These are phyloP conservation scores for Globisporangium okanoganense DNA, from an alignment of 352 stramenopile genomes.

Conservation along the genomic window DNA sequence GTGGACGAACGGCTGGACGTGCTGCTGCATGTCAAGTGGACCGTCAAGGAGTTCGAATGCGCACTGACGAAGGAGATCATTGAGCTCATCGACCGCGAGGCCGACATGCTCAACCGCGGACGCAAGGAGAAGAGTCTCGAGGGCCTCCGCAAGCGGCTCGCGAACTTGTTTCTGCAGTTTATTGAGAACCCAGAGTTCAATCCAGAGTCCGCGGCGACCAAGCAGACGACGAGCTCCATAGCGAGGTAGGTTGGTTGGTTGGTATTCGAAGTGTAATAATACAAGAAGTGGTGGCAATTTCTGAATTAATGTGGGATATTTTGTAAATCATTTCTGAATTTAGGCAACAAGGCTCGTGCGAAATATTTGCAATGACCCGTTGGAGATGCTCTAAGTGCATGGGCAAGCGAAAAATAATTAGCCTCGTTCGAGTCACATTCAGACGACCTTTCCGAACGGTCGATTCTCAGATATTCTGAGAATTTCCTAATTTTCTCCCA, in stretches of 20 bases:
- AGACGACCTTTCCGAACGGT: slow-evolving; percentile 4
- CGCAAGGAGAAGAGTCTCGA: slow-evolving; percentile 75
- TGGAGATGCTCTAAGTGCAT: too few species aligned
- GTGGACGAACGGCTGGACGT: slow-evolving; percentile 89
- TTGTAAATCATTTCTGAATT: too few species aligned
- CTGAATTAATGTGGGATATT: too few species aligned
- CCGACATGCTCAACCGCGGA: slow-evolving; percentile 89
- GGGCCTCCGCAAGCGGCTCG: slow-evolving; percentile 81
- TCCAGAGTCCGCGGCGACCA: slow-evolving; percentile 74
- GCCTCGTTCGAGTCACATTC: background rate
- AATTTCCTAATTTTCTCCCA: too few species aligned
- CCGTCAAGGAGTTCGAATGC: slow-evolving; percentile 91
- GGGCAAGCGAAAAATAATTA: too few species aligned
- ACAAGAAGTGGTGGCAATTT: too few species aligned
- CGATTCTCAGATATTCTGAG: background rate
- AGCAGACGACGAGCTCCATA: slow-evolving; percentile 19
- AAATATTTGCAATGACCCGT: too few species aligned
- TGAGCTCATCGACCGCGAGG: slow-evolving; percentile 91
- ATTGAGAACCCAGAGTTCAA: slow-evolving; percentile 93
- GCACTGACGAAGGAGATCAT: slow-evolving; percentile 86
- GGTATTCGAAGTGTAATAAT: too few species aligned
- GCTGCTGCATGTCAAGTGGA: slow-evolving; percentile 92
- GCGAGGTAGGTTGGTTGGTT: background rate
- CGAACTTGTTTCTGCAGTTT: slow-evolving; percentile 90
- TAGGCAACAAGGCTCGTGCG: too few species aligned